Evolutionary conservation across 2,329 filamentous ascomycete species (phyloP).

Genomic region (Clonostachys rhizophaga): DNA sequence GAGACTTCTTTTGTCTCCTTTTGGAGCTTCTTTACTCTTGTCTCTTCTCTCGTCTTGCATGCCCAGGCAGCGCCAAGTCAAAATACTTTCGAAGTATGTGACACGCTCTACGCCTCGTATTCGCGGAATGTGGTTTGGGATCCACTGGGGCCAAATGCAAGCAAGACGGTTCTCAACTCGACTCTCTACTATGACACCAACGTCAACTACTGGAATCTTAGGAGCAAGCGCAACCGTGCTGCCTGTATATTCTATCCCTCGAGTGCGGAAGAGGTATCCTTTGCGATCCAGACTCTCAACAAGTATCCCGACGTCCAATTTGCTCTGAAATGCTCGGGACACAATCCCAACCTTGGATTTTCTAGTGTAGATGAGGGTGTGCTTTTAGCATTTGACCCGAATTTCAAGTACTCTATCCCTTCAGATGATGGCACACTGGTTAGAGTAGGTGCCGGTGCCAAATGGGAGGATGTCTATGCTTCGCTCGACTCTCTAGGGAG

Average conservation of each 20-base stretch:
- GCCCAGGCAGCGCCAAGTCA: too few species aligned
- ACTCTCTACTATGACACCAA: too few species aligned
- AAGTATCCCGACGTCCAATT: conserved; percentile 20
- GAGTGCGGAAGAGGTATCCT: conserved; percentile 21
- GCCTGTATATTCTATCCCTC: conserved; percentile 26
- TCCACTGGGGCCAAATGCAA: too few species aligned
- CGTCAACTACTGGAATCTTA: too few species aligned
- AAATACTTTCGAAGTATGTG: too few species aligned
- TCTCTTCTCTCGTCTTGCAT: too few species aligned
- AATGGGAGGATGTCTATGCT: conserved; percentile 29
- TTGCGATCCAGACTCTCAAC: conserved; percentile 20
- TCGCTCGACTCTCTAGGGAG: conserved; percentile 22
- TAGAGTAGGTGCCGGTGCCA: conserved; percentile 27
- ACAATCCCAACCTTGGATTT: conserved; percentile 25
- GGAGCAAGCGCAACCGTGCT: conserved; percentile 4
- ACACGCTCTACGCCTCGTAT: too few species aligned
- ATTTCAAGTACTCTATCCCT: conserved; percentile 26
- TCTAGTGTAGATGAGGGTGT: conserved; percentile 25
- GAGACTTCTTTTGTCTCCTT: too few species aligned
- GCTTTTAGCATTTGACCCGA: conserved; percentile 22
- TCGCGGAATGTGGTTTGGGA: too few species aligned
- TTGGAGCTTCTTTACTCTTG: too few species aligned
- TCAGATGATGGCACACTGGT: conserved; percentile 17
- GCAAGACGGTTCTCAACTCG: too few species aligned
- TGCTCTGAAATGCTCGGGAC: conserved; percentile 29